Evolutionary conservation across 345 rosid genomes (phyloP).

Genomic region (Syzygium aqueum): DNA sequence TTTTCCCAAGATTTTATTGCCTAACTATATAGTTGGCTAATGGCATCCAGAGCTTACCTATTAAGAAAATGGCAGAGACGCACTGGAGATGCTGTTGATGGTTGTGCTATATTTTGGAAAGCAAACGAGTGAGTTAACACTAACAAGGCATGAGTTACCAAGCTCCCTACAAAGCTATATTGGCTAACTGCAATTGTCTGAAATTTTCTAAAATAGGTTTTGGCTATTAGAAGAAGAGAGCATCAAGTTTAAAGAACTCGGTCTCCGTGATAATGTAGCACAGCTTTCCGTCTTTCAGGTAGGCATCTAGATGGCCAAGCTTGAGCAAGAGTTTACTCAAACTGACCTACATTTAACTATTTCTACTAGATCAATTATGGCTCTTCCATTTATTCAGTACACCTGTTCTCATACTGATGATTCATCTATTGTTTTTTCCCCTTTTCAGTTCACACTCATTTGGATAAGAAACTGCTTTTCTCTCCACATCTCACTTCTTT

Average conservation of each 20-base stretch:
- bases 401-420: background rate
- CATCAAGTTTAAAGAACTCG: constrained; percentile 54
- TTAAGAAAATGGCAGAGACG: constrained; percentile 52
- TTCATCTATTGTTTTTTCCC: background rate
- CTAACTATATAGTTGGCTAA: too few relatives aligned
- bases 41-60: background rate
- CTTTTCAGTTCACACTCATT: background rate
- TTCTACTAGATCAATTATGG: background rate
- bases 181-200: background rate
- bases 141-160: background rate
- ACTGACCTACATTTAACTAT: background rate
- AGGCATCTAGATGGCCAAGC: background rate
- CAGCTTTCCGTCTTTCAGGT: constrained; percentile 78
- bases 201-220: constrained; percentile 30
- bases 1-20: background rate
- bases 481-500: constrained; percentile 30
- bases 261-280: constrained; percentile 73
- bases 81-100: constrained; percentile 67
- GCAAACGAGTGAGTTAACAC: constrained; percentile 31
- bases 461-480: background rate
- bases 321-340: background rate
- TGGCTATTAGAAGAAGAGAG: constrained; percentile 51
- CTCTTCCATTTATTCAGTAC: background rate
- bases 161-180: background rate
- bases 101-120: constrained; percentile 83